Conservation (phyloP, 306 rosid species). For the Vigna mungo region DNA sequence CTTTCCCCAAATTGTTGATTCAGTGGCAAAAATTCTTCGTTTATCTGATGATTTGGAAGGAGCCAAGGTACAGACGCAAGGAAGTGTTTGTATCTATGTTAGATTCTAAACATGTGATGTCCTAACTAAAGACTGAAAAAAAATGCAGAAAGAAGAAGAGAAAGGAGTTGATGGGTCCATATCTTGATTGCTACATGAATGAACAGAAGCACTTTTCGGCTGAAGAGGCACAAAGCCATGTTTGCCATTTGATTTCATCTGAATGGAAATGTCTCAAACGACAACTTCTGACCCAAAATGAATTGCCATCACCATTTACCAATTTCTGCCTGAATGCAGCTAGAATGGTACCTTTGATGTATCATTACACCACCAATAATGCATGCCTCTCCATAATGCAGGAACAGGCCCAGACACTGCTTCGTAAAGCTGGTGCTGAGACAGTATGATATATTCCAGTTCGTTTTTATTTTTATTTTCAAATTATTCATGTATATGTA, state of each 20-base stretch:
- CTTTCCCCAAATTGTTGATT: conserved; percentile 30
- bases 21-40: conserved; percentile 49
- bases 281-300: conserved; percentile 4
- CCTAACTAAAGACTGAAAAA: background rate
- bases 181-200: conserved; percentile 53
- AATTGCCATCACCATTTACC: conserved; percentile 51
- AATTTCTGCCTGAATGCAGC: conserved; percentile 54
- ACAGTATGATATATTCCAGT: too few species aligned
- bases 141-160: conserved; percentile 51
- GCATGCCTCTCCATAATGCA: conserved; percentile 52
- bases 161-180: conserved; percentile 67
- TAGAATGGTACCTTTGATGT: conserved; percentile 65
- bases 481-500: too few species aligned
- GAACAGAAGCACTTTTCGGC: conserved; percentile 43
- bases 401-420: conserved; percentile 47
- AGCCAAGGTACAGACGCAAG: conserved; percentile 18
- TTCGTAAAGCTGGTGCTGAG: too few species aligned
- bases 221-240: conserved; percentile 41
- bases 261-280: conserved; percentile 61
- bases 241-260: conserved; percentile 46
- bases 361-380: conserved; percentile 44
- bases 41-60: conserved; percentile 55
- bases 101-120: background rate
- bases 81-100: background rate
- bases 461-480: too few species aligned